These are phyloP conservation scores for Schizochytrium sp. DNA, from an alignment of 108 stramenopile species.

Conservation along the genomic window DNA sequence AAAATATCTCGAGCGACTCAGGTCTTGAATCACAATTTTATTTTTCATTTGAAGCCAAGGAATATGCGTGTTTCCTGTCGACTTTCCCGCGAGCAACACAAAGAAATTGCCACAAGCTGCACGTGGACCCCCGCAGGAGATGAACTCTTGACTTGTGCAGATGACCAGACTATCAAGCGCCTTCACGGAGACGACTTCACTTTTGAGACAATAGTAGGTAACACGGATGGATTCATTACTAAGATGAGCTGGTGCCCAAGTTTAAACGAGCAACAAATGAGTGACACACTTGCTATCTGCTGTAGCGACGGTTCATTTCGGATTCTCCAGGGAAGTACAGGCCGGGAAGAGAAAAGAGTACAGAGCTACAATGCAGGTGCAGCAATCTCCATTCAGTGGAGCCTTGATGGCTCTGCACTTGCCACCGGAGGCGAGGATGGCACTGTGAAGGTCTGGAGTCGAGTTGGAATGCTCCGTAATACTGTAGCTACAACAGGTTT, in stretches of 20 bases:
- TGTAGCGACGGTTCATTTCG: conserved; percentile 78
- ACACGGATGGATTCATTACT: conserved; percentile 71
- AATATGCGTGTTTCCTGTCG: conserved; percentile 25
- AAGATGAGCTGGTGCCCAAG: conserved; percentile 75
- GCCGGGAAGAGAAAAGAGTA: conserved; percentile 78
- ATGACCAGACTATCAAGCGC: conserved; percentile 74
- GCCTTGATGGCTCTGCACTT: conserved; percentile 76
- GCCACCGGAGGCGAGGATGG: conserved; percentile 82
- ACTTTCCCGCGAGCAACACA: conserved; percentile 65
- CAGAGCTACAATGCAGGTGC: conserved; percentile 70
- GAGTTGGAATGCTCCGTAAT: conserved; percentile 77
- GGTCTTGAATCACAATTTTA: too few species aligned
- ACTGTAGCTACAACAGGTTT: conserved; percentile 70
- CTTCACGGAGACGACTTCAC: conserved; percentile 64
- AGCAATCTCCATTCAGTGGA: conserved; percentile 75
- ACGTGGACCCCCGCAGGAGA: conserved; percentile 72
- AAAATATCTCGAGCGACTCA: too few species aligned
- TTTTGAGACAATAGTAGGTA: conserved; percentile 63
- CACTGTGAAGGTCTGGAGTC: conserved; percentile 79
- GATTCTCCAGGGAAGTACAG: conserved; percentile 70
- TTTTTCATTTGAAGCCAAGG: too few species aligned
- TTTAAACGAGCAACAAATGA: conserved; percentile 62
- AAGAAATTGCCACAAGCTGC: conserved; percentile 72
- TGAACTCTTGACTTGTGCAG: conserved; percentile 68
- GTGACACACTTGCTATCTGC: conserved; percentile 73